Evolutionary conservation across 1,284 basidiomycete species (phyloP).

Genomic region (Gastroboletus turbinatus): DNA sequence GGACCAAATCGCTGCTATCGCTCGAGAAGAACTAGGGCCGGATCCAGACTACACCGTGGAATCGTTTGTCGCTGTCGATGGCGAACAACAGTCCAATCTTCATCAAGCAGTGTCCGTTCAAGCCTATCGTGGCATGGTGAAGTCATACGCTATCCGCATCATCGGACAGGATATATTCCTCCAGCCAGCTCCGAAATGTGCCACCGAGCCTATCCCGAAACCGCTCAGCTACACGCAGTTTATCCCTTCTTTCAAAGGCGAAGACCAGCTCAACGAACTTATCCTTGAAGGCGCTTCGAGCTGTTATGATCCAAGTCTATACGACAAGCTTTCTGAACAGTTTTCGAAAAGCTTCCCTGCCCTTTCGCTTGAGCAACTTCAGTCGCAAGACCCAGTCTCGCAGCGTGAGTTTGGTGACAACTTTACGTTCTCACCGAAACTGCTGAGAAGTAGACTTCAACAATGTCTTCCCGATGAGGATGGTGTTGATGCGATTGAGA

Average conservation of each 20-base stretch:
- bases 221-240: conserved; percentile 61
- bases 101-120: conserved; percentile 63
- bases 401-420: conserved; percentile 80
- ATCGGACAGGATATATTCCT: conserved; percentile 69
- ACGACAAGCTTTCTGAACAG: conserved; percentile 52
- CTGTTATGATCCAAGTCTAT: conserved; percentile 69
- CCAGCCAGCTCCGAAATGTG: conserved; percentile 42
- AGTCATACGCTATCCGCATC: conserved; percentile 75
- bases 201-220: conserved; percentile 39
- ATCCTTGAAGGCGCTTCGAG: conserved; percentile 66
- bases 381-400: conserved; percentile 57
- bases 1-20: conserved; percentile 59
- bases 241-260: conserved; percentile 52
- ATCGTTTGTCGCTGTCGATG: conserved; percentile 47
- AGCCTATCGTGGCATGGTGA: conserved; percentile 70
- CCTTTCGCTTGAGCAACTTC: conserved; percentile 62
- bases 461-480: conserved; percentile 46
- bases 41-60: conserved; percentile 61
- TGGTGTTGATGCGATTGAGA: conserved; percentile 47
- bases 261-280: conserved; percentile 61
- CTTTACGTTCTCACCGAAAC: conserved; percentile 66
- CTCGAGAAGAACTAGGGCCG: conserved; percentile 64
- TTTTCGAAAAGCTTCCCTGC: conserved; percentile 51
- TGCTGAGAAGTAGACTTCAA: conserved; percentile 55
- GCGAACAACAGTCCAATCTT: conserved; percentile 53